phyloP scores from a whole-genome alignment of 2,329 filamentous ascomycete species.

The Neofusicoccum kwambonambiense region DNA sequence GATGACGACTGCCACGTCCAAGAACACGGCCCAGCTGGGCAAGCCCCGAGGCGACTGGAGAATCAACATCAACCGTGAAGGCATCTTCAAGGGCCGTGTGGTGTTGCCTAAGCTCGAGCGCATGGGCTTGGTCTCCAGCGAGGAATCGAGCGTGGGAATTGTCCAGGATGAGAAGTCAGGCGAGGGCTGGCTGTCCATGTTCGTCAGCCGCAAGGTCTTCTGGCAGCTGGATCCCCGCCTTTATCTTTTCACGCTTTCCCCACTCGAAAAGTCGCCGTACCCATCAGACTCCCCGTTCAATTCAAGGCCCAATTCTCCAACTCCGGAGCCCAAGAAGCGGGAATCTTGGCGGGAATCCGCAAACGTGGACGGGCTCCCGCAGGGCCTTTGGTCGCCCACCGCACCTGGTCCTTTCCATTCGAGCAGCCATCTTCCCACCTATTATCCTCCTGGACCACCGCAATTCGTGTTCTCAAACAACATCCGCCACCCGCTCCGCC shows the following conservation, averaged over 20 bases:
- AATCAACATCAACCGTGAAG: conserved; percentile 79
- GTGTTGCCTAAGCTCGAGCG: conserved; percentile 87
- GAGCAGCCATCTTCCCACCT: conserved; percentile 82
- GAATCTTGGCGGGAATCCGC: conserved; percentile 24
- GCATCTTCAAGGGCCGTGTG: conserved; percentile 81
- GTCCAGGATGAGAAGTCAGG: conserved; percentile 60
- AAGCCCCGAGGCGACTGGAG: conserved; percentile 83
- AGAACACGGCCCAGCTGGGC: conserved; percentile 63
- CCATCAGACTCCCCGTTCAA: conserved; percentile 51
- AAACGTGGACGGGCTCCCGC: conserved; percentile 32
- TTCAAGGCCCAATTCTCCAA: conserved; percentile 53
- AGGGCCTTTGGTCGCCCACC: conserved; percentile 40
- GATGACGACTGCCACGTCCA: conserved; percentile 62
- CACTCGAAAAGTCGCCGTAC: conserved; percentile 51
- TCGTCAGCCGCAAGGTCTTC: conserved; percentile 75
- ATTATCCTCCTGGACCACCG: conserved; percentile 79
- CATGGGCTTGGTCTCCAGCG: conserved; percentile 79
- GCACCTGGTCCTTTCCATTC: conserved; percentile 72
- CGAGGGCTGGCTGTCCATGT: conserved; percentile 75
- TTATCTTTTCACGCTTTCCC: conserved; percentile 82
- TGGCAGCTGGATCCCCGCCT: conserved; percentile 89
- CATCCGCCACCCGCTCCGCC: conserved; percentile 79
- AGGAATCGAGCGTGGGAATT: conserved; percentile 72
- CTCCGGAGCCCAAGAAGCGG: conserved; percentile 16
- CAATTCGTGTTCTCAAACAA: conserved; percentile 78